Evolutionary conservation across 225 moss, liverwort and hornwort species (phyloP).

Genomic region (Physcomitrellopsis africana): DNA sequence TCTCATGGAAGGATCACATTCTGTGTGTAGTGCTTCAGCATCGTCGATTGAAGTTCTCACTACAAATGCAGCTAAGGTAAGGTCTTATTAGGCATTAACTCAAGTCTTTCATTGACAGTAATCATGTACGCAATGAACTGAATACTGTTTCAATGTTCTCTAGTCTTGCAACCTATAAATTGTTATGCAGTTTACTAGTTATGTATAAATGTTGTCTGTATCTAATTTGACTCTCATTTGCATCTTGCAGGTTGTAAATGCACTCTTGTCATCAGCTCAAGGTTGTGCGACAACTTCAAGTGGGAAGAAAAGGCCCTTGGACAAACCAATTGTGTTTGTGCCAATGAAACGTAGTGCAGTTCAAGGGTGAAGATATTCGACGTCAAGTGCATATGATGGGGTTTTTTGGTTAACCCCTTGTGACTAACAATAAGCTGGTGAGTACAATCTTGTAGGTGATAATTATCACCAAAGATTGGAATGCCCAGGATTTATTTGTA

Average conservation of each 20-base stretch:
- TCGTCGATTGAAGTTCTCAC: conserved; percentile 40
- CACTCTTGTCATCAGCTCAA: conserved; percentile 51
- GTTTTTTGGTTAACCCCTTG: conserved; percentile 34
- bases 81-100: conserved; percentile 11
- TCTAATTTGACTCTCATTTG: conserved; percentile 13
- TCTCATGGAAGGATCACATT: conserved; percentile 47
- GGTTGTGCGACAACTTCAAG: conserved; percentile 50
- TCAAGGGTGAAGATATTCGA: conserved; percentile 36
- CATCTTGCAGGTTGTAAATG: conserved; percentile 47
- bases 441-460: conserved; percentile 42
- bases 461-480: conserved; percentile 42
- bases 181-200: neutral
- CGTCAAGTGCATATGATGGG: conserved; percentile 34
- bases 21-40: conserved; percentile 32
- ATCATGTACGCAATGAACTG: neutral
- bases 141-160: neutral
- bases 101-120: conserved; percentile 11
- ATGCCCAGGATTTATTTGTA: conserved; percentile 55
- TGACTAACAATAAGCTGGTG: conserved; percentile 54
- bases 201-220: neutral
- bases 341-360: conserved; percentile 57
- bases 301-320: conserved; percentile 56
- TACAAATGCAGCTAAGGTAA: conserved; percentile 55
- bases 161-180: conserved; percentile 3
- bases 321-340: conserved; percentile 50